Evolutionary conservation across 2,329 filamentous ascomycete species (phyloP).

Genomic region (Fusarium bactridioides): DNA sequence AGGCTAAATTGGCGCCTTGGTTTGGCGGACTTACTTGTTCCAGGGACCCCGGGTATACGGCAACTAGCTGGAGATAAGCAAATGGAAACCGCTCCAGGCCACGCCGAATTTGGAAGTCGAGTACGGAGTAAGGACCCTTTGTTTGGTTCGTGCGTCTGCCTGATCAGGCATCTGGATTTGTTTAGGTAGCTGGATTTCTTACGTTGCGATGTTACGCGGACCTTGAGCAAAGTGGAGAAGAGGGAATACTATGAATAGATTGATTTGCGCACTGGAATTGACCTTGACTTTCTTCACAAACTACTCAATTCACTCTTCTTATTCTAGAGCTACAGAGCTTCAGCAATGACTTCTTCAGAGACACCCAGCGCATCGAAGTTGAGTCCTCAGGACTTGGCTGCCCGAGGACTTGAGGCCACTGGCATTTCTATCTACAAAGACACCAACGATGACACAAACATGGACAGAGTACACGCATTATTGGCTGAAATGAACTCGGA

Average conservation of each 20-base stretch:
- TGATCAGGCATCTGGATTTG: not conserved
- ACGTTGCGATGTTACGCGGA: not conserved
- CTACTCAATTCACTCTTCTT: rapidly evolving
- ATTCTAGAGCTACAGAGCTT: rapidly evolving
- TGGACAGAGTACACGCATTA: not conserved
- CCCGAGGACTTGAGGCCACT: not conserved
- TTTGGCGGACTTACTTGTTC: not conserved
- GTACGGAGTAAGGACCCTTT: not conserved
- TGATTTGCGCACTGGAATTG: not conserved
- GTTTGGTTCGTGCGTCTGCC: not conserved
- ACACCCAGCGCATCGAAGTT: rapidly evolving
- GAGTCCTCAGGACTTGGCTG: not conserved
- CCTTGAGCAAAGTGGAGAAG: not conserved
- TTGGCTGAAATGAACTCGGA: not conserved
- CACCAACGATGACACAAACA: not conserved
- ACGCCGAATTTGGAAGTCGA: not conserved
- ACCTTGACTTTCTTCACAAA: not conserved
- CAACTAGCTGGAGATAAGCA: not conserved
- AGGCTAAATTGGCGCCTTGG: not conserved
- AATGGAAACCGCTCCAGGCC: not conserved
- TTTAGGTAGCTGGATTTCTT: not conserved
- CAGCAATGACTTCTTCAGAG: not conserved
- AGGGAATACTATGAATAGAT: not conserved
- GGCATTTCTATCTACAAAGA: not conserved
- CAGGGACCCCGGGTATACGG: not conserved